A percentile compares a stretch with the other conserved stretches of the same genome.
phyloP scores from a whole-genome alignment of 1,139 yeast genomes.

The Hyphopichia buzzinii region DNA sequence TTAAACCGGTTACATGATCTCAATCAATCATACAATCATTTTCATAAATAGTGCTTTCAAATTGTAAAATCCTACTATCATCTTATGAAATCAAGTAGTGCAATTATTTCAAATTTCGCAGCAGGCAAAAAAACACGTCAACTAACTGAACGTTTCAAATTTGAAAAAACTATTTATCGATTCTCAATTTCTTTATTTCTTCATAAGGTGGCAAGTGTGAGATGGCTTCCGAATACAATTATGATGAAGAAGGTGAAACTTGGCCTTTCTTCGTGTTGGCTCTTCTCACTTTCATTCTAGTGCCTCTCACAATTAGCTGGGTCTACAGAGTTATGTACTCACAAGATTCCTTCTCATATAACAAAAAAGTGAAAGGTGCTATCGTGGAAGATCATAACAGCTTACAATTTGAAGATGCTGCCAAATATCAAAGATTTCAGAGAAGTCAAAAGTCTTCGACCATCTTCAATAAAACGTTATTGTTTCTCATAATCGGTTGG shows the following conservation, averaged over 20 bases:
- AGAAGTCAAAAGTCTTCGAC: constrained; percentile 34
- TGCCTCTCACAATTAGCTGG: constrained; percentile 66
- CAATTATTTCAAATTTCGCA: neutral
- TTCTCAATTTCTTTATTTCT: no score
- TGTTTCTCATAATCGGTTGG: constrained; percentile 69
- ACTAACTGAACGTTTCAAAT: constrained; percentile 5
- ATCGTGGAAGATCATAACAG: constrained; percentile 27
- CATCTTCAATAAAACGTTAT: constrained; percentile 44
- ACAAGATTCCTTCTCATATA: constrained; percentile 21
- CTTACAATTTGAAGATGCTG: constrained; percentile 40
- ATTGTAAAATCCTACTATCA: no score
- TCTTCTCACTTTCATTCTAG: constrained; percentile 53
- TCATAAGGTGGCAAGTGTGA: no score
- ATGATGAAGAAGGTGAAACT: constrained; percentile 89
- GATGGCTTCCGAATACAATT: constrained; percentile 54
- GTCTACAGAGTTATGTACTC: constrained; percentile 23
- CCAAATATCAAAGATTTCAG: constrained; percentile 42
- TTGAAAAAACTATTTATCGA: no score
- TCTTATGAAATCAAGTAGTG: no score
- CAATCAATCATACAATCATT: no score
- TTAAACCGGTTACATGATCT: no score
- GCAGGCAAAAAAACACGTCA: constrained; percentile 6
- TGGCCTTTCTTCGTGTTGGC: constrained; percentile 95
- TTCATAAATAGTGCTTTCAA: no score
- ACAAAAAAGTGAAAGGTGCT: constrained; percentile 31